Percentiles rank a stretch among this genome's conserved stretches.
These are phyloP conservation scores for Pezicula radicicola DNA, from an alignment of 2,329 filamentous ascomycete species.

Conservation along the genomic window DNA sequence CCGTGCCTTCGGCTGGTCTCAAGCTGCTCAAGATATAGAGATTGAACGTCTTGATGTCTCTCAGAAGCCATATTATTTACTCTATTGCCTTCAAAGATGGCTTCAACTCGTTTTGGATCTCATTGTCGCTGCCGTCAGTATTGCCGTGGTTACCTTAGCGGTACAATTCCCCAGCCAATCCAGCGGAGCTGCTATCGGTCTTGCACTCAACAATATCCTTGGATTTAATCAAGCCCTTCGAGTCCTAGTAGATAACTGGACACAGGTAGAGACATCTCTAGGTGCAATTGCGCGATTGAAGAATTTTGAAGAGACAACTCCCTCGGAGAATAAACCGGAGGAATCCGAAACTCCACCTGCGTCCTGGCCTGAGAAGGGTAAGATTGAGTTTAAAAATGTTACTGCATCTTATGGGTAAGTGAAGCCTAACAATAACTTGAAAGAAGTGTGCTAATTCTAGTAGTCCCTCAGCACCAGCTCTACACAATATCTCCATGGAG, in stretches of 20 bases:
- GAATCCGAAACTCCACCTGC: slow-evolving; percentile 30
- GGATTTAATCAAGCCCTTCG: slow-evolving; percentile 31
- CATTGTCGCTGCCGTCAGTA: slow-evolving; percentile 32
- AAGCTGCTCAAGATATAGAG: not conserved
- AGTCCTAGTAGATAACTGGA: slow-evolving; percentile 45
- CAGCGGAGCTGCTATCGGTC: slow-evolving; percentile 2
- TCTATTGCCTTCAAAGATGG: slow-evolving; percentile 43
- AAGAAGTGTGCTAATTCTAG: not conserved
- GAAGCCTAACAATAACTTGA: not conserved
- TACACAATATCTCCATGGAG: slow-evolving; percentile 23
- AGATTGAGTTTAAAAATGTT: slow-evolving; percentile 1
- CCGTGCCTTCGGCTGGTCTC: slow-evolving; percentile 40
- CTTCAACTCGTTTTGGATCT: slow-evolving; percentile 40
- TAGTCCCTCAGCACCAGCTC: slow-evolving; percentile 27
- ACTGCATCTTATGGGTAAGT: slow-evolving; percentile 6
- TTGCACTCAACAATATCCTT: slow-evolving; percentile 44
- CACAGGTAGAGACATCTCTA: slow-evolving; percentile 52
- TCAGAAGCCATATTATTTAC: slow-evolving; percentile 41
- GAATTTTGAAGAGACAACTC: slow-evolving; percentile 41
- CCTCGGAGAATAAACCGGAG: slow-evolving; percentile 28
- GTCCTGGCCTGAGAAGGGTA: slow-evolving; percentile 5
- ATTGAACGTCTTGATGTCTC: slow-evolving; percentile 33
- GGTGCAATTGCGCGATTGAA: slow-evolving; percentile 52
- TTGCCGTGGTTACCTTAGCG: slow-evolving; percentile 24
- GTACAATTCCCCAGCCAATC: slow-evolving; percentile 7